A percentile compares a stretch with the other conserved stretches of the same genome.
Evolutionary conservation across 1,139 yeast species (phyloP).

Genomic region (Debaryomycetaceae sp.): DNA sequence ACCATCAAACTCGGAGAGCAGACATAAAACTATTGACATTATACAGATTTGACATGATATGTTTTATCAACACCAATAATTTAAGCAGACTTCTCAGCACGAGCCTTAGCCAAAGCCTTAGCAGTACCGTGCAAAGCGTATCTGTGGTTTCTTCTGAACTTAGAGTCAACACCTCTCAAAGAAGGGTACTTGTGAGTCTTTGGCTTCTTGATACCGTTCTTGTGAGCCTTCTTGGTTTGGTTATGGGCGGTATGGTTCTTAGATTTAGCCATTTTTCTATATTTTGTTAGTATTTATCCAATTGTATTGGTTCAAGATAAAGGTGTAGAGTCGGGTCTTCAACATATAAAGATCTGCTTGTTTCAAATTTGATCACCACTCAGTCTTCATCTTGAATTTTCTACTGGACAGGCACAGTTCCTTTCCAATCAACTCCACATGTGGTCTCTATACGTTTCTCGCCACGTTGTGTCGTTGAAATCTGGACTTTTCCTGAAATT

Average conservation of each 20-base stretch:
- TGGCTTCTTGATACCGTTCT: slow-evolving; percentile 99
- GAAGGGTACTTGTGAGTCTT: slow-evolving; percentile 97
- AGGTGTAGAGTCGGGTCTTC: too few relatives aligned
- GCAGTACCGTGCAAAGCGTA: slow-evolving; percentile 98
- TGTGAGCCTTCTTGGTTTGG: slow-evolving; percentile 99
- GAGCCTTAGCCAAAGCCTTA: slow-evolving; percentile 83
- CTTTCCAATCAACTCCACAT: too few relatives aligned
- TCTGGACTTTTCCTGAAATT: too few relatives aligned
- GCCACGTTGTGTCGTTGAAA: too few relatives aligned
- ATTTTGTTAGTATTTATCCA: slow-evolving; percentile 28
- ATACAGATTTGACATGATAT: slow-evolving; percentile 9
- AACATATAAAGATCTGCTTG: too few relatives aligned
- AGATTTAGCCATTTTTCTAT: slow-evolving; percentile 82
- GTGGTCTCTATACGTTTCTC: too few relatives aligned
- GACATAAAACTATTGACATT: slow-evolving; percentile 18
- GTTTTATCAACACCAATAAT: slow-evolving; percentile 6
- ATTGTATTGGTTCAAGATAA: too few relatives aligned
- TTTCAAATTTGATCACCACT: too few relatives aligned
- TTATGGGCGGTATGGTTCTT: slow-evolving; percentile 99
- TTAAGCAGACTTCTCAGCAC: slow-evolving; percentile 43
- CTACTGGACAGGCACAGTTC: too few relatives aligned
- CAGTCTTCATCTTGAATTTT: too few relatives aligned
- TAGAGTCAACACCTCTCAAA: slow-evolving; percentile 97
- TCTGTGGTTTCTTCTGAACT: slow-evolving; percentile 99
- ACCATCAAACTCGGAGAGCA: slow-evolving; percentile 7